Percentiles rank a stretch among this genome's conserved stretches.
phyloP scores from a whole-genome alignment of 2,329 filamentous ascomycete species.

The Arthrobotrys musiformis region DNA sequence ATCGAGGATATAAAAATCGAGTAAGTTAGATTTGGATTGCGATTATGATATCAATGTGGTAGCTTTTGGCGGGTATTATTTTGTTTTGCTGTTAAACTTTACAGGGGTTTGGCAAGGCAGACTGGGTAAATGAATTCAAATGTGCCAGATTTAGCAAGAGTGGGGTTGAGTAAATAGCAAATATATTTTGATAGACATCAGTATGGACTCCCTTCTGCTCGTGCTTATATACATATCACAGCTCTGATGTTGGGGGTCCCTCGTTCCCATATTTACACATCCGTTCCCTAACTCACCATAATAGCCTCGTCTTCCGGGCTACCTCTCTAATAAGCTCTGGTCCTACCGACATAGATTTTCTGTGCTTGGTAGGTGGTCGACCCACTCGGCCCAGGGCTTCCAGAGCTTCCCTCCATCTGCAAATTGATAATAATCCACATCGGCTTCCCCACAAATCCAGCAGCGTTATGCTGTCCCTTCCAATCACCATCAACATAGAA shows the following conservation, averaged over 20 bases:
- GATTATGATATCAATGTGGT: not conserved
- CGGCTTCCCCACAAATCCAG: constrained; percentile 47
- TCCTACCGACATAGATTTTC: constrained; percentile 51
- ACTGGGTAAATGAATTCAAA: not conserved
- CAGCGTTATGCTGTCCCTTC: constrained; percentile 54
- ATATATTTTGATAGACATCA: not conserved
- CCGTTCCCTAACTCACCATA: too few relatives aligned
- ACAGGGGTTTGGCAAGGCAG: not conserved
- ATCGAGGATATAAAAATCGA: too few relatives aligned
- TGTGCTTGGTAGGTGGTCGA: constrained; percentile 51
- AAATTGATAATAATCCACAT: constrained; percentile 55
- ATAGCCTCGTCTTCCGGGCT: not conserved
- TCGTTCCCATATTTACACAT: not conserved
- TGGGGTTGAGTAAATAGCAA: too few relatives aligned
- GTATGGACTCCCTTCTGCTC: too few relatives aligned
- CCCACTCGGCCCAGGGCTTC: constrained; percentile 47
- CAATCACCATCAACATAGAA: constrained; percentile 68
- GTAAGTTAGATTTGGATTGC: not conserved
- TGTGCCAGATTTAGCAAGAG: too few relatives aligned
- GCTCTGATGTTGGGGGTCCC: too few relatives aligned
- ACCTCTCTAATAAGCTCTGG: constrained; percentile 27
- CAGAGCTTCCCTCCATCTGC: constrained; percentile 54
- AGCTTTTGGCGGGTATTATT: not conserved
- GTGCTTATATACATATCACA: too few relatives aligned
- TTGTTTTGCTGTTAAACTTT: not conserved